Evolutionary conservation across 2,329 filamentous ascomycete genomes (phyloP), one percentile per base, ranked within the genome.

Genomic region (Lachnellula hyalina): DNA sequence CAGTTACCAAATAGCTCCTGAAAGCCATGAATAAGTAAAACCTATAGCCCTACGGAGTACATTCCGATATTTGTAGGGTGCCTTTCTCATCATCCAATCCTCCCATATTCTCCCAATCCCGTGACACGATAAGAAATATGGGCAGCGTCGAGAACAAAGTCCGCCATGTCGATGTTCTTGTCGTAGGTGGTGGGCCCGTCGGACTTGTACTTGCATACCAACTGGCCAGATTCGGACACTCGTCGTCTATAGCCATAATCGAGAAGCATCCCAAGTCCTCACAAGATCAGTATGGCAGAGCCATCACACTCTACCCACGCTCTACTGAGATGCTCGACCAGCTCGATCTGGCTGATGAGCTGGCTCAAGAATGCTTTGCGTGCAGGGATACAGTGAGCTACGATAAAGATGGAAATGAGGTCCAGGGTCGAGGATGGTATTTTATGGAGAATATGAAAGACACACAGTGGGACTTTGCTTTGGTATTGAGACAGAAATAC

Each of bases 401-500:
- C 65, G 71, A 79, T 36, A 55, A 52, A 49, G 63, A 73, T 47
- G 77, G 78, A 15, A 68, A 77, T 40, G 73, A 75, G 56, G 68
- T 74, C 17, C 60, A 71, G 4, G 76, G 74, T 2, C 67, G 77
- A 50, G 76, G 75, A 1, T 79, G 77, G 77, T 73, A 71, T 32
- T 80, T 80, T 56, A 77, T 82, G 74, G 74, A 79, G 60, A 70
- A 75, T 36, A 79, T 81, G 70, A 73, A 72, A 36, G 76, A 79
- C 54, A 78, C 78, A 1, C 68, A 69, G 25, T 81, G 75, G 67
- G 73, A 78, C 57, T 82, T 79, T 61, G 72, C 74, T 0, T 68
- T 81, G n/a, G 78, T 81, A 1, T 61, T 83, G 51, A 70, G 79
- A 15, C 78, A 83, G 65, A 81, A 77, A 63, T 81, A 79, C 61